Evolutionary conservation across 2,329 filamentous ascomycete species (phyloP), one percentile per base, ranked within the genome.

Genomic region (Fusarium equiseti): DNA sequence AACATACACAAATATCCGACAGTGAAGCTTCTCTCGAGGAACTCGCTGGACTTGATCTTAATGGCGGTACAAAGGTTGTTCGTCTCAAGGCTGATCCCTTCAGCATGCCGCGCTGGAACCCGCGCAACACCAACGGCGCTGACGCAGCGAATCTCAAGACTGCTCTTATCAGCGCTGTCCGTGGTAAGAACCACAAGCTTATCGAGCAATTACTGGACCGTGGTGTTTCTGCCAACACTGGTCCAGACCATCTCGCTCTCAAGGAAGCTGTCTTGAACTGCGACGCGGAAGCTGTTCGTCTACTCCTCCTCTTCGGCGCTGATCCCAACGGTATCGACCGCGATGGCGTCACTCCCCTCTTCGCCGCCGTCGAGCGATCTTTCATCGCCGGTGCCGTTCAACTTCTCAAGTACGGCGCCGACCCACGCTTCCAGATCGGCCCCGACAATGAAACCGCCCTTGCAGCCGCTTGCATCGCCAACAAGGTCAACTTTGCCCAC

Each of bases 381-480:
- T 89, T 87, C 74, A 76, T 87, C 43, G 86, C 87, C 24, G 88
- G 85, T 5, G 88, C 89, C 0, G 85, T 86, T 31, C 80, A 87
- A 53, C 83, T 92, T 7, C 83, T 90, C 70, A 90, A 91, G 78
- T 91, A 92, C 66, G 88, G 89, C 13, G 88, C 87, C 18, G 87
- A 88, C 74, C 84, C 85, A 12, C 89, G 89, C 73, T 80, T 87
- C 48, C 78, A 81, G 2, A 80, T 83, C 3, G 85, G 87, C 1
- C 77, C 83, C 0, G 83, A 86, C 12, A 77, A 82, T 6, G 88
- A 90, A 66, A 85, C 87, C 2, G 86, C 90, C 0, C 80, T 91
- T 32, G 82, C 83, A 20, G 71, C 84, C 52, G 83, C 89, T 18
- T 81, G 85, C 48, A 75, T 82, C 3, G 83, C 85, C 49, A 85